Base-by-base conservation (phyloP, 208 protist species). In the Plasmodiophora brassicae region DNA sequence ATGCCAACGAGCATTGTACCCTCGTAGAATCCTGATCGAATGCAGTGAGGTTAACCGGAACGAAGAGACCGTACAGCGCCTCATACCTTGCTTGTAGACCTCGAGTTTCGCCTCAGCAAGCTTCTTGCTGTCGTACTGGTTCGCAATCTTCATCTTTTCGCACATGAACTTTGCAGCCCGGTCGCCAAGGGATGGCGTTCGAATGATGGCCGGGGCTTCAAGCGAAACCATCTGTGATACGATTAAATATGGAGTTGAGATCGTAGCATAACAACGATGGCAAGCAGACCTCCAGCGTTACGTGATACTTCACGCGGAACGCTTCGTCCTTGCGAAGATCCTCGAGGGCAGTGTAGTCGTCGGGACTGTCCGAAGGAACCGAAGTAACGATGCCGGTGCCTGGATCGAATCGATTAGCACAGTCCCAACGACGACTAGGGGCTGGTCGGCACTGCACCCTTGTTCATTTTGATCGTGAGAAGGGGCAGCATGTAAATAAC, bases 1-100 rank as follows among this genome's bases (percentile, higher is more conserved):
- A 41, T 36, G n/a, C 95, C 96, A 1, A 96, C 90, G 0, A 93
- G 45, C 91, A 98, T 94, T 45, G 92, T 93, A 88, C 98, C 98
- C 46, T 99, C 92, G 93, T 99, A 98, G 92, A 99, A 99, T 90
- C n/a, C n/a, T n/a, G n/a, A n/a, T n/a, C n/a, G n/a, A n/a, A n/a
- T n/a, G n/a, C n/a, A n/a, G n/a, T n/a, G n/a, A n/a, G n/a, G n/a
- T n/a, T n/a, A n/a, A n/a, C n/a, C n/a, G n/a, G n/a, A n/a, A n/a
- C n/a, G n/a, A n/a, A n/a, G n/a, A n/a, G n/a, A n/a, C n/a, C n/a
- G n/a, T n/a, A n/a, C n/a, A n/a, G n/a, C n/a, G n/a, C n/a, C n/a
- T n/a, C n/a, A n/a, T n/a, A n/a, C 98, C 98, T 54, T 95, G 92
- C 84, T 96, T 95, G 93, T 99, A 99, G 46, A 92, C 93, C 32